These are phyloP conservation scores for Dittrichia graveolens DNA, from an alignment of 129 eudicot species.

Conservation along the genomic window DNA sequence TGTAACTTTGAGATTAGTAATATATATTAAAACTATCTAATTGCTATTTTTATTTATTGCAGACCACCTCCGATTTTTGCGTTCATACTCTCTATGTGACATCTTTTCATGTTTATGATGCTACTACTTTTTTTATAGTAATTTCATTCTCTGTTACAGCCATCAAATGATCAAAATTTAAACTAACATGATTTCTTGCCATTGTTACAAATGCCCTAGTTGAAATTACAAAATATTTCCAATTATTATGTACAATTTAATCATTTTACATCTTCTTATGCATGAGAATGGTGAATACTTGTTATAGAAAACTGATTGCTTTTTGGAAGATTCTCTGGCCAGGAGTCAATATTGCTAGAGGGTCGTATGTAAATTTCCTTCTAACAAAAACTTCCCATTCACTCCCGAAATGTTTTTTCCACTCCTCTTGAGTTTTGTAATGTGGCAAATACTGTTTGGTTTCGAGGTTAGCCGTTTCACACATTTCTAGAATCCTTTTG, in stretches of 20 bases:
- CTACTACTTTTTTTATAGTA: no score
- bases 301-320: constrained; percentile 39
- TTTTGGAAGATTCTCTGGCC: constrained; percentile 86
- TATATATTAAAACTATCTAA: no score
- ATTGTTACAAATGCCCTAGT: constrained; percentile 10
- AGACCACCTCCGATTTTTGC: no score
- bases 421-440: constrained; percentile 65
- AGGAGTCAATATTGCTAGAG: constrained; percentile 82
- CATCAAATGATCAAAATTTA: background rate
- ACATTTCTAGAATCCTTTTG: constrained; percentile 63
- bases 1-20: no score
- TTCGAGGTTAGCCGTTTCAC: constrained; percentile 51
- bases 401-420: constrained; percentile 83
- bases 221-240: constrained; percentile 3
- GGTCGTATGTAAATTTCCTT: constrained; percentile 80
- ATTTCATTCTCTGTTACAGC: constrained; percentile 1
- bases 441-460: constrained; percentile 89
- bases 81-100: no score
- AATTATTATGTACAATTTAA: constrained; percentile 30
- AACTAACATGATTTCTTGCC: constrained; percentile 1
- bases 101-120: no score
- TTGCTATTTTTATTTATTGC: no score
- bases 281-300: constrained; percentile 8
- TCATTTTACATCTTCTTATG: constrained; percentile 4
- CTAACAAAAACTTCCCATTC: constrained; percentile 65